These are phyloP conservation scores for Iris pallida DNA, from an alignment of 116 monocot genomes.

Conservation along the genomic window DNA sequence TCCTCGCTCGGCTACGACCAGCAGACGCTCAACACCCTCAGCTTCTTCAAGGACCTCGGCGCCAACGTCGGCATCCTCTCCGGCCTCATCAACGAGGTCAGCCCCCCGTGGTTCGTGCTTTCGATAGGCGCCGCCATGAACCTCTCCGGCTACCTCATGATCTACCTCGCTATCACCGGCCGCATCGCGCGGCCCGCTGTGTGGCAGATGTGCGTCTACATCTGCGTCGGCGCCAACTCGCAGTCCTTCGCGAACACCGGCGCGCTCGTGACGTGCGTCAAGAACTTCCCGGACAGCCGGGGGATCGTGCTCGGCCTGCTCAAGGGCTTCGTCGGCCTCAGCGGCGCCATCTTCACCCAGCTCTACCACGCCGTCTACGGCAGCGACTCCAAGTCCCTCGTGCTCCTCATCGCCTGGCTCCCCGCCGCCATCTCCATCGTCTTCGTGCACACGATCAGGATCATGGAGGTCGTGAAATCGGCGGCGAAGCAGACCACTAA, in stretches of 20 bases:
- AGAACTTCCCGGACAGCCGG: constrained; percentile 36
- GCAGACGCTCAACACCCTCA: constrained; percentile 36
- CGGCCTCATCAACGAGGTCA: constrained; percentile 16
- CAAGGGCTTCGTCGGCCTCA: constrained; percentile 34
- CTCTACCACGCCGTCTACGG: constrained; percentile 29
- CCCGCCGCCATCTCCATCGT: constrained; percentile 32
- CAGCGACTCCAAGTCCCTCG: constrained; percentile 25
- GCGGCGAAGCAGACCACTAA: not conserved
- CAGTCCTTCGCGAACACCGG: constrained; percentile 37
- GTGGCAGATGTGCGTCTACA: constrained; percentile 34
- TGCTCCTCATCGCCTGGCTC: constrained; percentile 37
- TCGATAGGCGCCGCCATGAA: constrained; percentile 17
- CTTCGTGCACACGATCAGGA: constrained; percentile 35
- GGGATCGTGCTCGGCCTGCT: constrained; percentile 23
- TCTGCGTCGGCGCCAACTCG: constrained; percentile 32
- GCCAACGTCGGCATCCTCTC: constrained; percentile 26
- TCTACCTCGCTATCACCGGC: constrained; percentile 23
- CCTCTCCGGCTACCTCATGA: constrained; percentile 24
- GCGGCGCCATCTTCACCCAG: constrained; percentile 34
- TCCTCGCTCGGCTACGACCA: constrained; percentile 42
- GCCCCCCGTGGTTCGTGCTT: constrained; percentile 15
- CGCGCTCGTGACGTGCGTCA: constrained; percentile 27
- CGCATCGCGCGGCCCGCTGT: constrained; percentile 7
- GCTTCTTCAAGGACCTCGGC: constrained; percentile 40
- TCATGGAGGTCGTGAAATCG: constrained; percentile 11